phyloP scores from a whole-genome alignment of 75 land plant species.

The Sequoia sempervirens region DNA sequence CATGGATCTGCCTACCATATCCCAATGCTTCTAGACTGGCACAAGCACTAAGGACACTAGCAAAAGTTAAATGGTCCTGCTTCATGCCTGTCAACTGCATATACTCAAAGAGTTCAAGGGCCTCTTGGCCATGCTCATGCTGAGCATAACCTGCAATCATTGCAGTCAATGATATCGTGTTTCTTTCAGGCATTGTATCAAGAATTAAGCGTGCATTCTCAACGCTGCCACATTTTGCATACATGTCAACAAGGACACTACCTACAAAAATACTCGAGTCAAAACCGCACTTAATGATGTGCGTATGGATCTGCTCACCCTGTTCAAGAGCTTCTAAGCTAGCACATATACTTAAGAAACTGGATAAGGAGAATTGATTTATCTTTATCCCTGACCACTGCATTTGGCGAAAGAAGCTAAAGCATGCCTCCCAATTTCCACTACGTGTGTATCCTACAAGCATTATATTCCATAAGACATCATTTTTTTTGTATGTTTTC shows the following conservation, averaged over 20 bases:
- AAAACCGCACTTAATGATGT: constrained; percentile 54
- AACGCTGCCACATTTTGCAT: constrained; percentile 57
- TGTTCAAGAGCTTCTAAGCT: constrained; percentile 39
- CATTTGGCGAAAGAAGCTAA: constrained; percentile 48
- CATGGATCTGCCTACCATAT: constrained; percentile 64
- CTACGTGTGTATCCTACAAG: constrained; percentile 61
- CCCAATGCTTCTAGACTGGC: constrained; percentile 45
- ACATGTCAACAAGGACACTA: constrained; percentile 70
- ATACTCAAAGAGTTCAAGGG: constrained; percentile 57
- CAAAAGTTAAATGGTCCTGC: constrained; percentile 56
- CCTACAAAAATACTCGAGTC: constrained; percentile 48
- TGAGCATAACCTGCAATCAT: constrained; percentile 78
- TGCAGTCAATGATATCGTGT: constrained; percentile 68
- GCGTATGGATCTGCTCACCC: constrained; percentile 68
- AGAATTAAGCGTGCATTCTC: constrained; percentile 36
- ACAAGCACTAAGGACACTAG: constrained; percentile 82
- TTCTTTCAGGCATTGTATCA: constrained; percentile 30
- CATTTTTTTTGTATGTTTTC: constrained; percentile 39
- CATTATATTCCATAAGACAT: constrained; percentile 83
- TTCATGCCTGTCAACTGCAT: constrained; percentile 49
- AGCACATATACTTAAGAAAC: constrained; percentile 61
- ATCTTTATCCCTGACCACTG: constrained; percentile 48
- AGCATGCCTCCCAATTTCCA: constrained; percentile 42
- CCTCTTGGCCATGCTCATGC: constrained; percentile 45
- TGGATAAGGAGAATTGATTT: constrained; percentile 66